phyloP scores from a whole-genome alignment of 1,139 yeast genomes.

The Sugiyamaella neomexicana region DNA sequence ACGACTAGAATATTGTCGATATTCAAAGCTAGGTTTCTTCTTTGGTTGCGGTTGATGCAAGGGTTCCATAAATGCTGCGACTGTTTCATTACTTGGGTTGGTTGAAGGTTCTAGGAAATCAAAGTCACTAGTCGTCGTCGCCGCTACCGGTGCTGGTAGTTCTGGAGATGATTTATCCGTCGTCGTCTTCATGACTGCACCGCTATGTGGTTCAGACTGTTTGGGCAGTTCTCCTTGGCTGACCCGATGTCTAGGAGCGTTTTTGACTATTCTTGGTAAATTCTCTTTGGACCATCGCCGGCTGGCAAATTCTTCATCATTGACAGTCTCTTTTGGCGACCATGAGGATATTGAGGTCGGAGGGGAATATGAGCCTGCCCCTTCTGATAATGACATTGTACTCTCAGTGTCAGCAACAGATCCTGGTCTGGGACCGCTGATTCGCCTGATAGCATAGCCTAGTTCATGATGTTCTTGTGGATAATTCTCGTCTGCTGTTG shows the following conservation, averaged over 20 bases:
- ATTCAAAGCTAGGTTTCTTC: constrained; percentile 21
- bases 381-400: constrained; percentile 10
- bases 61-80: constrained; percentile 6
- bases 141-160: not conserved
- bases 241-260: constrained; percentile 12
- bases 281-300: constrained; percentile 18
- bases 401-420: constrained; percentile 16
- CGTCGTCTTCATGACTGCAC: not conserved
- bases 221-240: constrained; percentile 4
- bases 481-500: not conserved
- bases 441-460: constrained; percentile 13
- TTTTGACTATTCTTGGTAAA: constrained; percentile 15
- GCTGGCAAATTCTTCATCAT: constrained; percentile 20
- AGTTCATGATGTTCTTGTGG: constrained; percentile 11
- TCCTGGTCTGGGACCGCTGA: constrained; percentile 13
- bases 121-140: constrained; percentile 12
- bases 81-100: not conserved
- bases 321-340: constrained; percentile 19
- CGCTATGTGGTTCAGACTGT: constrained; percentile 1
- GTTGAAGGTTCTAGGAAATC: constrained; percentile 13
- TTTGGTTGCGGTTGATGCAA: constrained; percentile 15
- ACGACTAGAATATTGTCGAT: constrained; percentile 16
- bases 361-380: constrained; percentile 18
- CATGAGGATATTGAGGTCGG: constrained; percentile 22
- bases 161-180: not conserved